Evolutionary conservation across 2,329 filamentous ascomycete species (phyloP).

Genomic region (Sarocladium strictum): DNA sequence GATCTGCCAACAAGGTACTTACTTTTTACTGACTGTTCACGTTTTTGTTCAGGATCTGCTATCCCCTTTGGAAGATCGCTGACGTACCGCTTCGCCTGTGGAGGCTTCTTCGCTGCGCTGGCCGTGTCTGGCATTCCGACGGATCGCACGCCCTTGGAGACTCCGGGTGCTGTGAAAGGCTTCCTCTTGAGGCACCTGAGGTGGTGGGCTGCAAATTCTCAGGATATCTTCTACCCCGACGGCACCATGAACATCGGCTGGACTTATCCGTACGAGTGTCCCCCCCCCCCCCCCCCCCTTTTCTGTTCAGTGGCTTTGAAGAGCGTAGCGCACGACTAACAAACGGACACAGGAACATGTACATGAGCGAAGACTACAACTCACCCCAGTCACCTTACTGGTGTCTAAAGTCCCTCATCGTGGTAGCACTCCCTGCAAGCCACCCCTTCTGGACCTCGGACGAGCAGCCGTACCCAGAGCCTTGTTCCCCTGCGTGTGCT

Average conservation of each 20-base stretch:
- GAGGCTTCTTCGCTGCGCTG: constrained; percentile 40
- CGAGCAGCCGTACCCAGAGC: constrained; percentile 20
- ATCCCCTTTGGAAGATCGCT: constrained; percentile 47
- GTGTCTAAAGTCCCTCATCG: constrained; percentile 44
- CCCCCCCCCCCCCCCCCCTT: not conserved
- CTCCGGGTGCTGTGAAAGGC: constrained; percentile 37
- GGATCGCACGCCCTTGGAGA: constrained; percentile 25
- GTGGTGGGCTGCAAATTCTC: constrained; percentile 39
- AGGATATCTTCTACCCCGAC: constrained; percentile 40
- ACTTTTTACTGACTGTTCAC: not conserved
- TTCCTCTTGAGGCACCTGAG: constrained; percentile 42
- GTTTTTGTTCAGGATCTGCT: constrained; percentile 31
- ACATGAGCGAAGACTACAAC: constrained; percentile 50
- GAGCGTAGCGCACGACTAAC: not conserved
- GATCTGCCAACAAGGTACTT: too few relatives aligned
- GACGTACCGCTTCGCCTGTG: constrained; percentile 45
- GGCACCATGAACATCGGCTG: constrained; percentile 43
- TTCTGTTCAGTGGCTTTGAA: not conserved
- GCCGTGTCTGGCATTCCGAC: constrained; percentile 35
- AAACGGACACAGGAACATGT: constrained; percentile 36
- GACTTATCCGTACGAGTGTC: constrained; percentile 13
- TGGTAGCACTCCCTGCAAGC: constrained; percentile 25
- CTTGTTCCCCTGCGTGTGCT: not conserved
- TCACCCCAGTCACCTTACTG: constrained; percentile 51
- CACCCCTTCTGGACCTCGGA: constrained; percentile 40